Conservation (phyloP, 2,329 filamentous ascomycete species). For the Podosphaera leucotricha region DNA sequence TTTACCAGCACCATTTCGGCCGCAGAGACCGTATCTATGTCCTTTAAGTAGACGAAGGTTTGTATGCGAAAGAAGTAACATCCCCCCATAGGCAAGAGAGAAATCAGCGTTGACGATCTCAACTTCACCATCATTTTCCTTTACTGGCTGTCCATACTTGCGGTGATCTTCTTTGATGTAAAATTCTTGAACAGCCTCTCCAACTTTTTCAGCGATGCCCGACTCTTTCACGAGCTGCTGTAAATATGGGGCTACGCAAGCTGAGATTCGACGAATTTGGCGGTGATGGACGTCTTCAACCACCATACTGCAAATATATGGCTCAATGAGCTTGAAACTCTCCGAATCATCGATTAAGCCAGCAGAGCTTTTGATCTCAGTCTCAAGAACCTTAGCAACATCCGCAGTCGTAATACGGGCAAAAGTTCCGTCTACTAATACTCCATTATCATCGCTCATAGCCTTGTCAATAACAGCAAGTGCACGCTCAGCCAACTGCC, state of each 20-base stretch:
- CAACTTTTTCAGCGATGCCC: constrained; percentile 37
- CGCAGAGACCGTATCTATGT: constrained; percentile 89
- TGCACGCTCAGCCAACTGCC: constrained; percentile 66
- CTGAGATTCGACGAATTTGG: constrained; percentile 46
- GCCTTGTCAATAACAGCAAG: constrained; percentile 77
- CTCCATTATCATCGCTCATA: constrained; percentile 49
- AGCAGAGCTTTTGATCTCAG: constrained; percentile 47
- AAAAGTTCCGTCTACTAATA: constrained; percentile 26
- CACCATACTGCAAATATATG: constrained; percentile 65
- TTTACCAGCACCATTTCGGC: constrained; percentile 91
- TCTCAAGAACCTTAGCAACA: constrained; percentile 49
- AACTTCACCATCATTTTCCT: constrained; percentile 74
- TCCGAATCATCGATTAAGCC: constrained; percentile 38
- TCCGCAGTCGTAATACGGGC: constrained; percentile 48
- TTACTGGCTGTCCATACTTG: constrained; percentile 61
- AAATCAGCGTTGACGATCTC: constrained; percentile 98
- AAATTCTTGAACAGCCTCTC: constrained; percentile 48
- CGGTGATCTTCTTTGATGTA: constrained; percentile 70
- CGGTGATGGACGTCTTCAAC: constrained; percentile 73
- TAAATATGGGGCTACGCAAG: constrained; percentile 52
- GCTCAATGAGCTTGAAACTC: constrained; percentile 41
- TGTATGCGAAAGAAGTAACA: constrained; percentile 88
- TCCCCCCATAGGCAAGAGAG: constrained; percentile 90
- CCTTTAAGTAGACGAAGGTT: constrained; percentile 88
- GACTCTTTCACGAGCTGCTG: constrained; percentile 40